Conservation (phyloP, 2,329 filamentous ascomycete genomes). For the Aureobasidium zeae region DNA sequence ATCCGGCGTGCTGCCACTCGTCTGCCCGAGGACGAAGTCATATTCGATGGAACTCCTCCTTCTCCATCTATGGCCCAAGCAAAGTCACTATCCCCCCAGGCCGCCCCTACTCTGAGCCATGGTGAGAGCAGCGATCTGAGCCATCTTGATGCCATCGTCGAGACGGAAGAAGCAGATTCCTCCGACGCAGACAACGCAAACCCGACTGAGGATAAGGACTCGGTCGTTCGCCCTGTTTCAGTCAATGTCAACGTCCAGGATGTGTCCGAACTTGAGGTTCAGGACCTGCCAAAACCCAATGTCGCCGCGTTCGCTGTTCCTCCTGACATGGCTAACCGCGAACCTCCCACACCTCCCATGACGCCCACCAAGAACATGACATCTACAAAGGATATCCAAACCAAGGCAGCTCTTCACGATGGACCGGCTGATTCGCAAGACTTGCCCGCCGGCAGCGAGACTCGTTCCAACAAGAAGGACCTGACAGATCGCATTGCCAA, state of each 20-base stretch:
- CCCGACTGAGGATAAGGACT: constrained; percentile 1
- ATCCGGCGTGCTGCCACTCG: constrained; percentile 23
- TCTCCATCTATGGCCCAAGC: constrained; percentile 15
- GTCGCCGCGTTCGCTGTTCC: not conserved
- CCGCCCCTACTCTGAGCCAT: not conserved
- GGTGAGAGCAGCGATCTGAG: constrained; percentile 7
- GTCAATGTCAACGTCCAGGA: constrained; percentile 3
- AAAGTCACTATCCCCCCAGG: not conserved
- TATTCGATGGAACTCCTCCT: constrained; percentile 15
- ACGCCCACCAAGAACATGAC: constrained; percentile 28
- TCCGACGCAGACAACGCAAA: not conserved
- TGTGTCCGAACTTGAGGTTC: constrained; percentile 1
- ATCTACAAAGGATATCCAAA: constrained; percentile 22
- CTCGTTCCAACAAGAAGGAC: constrained; percentile 6
- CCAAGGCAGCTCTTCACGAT: constrained; percentile 11
- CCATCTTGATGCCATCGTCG: constrained; percentile 15
- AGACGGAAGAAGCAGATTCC: constrained; percentile 11
- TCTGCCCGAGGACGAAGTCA: constrained; percentile 22
- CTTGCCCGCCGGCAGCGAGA: not conserved
- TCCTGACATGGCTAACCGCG: not conserved
- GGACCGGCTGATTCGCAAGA: constrained; percentile 4
- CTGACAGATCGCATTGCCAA: constrained; percentile 8
- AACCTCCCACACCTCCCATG: constrained; percentile 28
- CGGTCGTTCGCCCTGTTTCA: not conserved
- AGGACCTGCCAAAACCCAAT: no score